A percentile compares a stretch with the other conserved stretches of the same genome.
Conservation (phyloP, 176 grass and related monocot species). For the Bromus sterilis region DNA sequence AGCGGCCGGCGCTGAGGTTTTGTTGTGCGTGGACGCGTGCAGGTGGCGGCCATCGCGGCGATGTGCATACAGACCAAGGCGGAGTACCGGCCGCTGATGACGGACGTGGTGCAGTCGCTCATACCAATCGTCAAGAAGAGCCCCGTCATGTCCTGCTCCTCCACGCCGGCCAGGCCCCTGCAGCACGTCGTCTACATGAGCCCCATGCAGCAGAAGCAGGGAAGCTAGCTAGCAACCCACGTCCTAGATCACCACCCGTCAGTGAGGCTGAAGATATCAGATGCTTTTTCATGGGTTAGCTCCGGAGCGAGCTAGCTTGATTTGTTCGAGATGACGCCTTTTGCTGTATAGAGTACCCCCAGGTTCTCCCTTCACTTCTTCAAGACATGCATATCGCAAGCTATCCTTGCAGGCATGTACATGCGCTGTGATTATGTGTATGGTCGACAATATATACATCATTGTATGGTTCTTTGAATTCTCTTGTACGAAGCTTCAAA, state of each 20-base stretch:
- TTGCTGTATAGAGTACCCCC: not conserved
- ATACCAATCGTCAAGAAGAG: conserved; percentile 81
- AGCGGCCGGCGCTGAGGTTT: not conserved
- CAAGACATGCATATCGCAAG: no score
- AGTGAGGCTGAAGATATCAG: not conserved
- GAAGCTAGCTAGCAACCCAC: not conserved
- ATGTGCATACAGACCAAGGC: conserved; percentile 88
- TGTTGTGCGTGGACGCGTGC: not conserved
- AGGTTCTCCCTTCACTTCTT: no score
- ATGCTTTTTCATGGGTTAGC: not conserved
- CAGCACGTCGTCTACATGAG: conserved; percentile 31
- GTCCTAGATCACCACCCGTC: not conserved
- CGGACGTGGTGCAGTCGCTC: conserved; percentile 92
- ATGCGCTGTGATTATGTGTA: no score
- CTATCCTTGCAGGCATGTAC: no score
- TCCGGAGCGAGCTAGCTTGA: no score
- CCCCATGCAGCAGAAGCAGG: no score
- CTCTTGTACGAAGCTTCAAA: no score
- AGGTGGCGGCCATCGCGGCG: conserved; percentile 95
- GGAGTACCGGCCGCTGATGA: conserved; percentile 98
- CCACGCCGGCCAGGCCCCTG: conserved; percentile 37
- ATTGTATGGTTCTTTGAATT: no score
- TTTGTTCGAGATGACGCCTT: not conserved
- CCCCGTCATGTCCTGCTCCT: conserved; percentile 29
- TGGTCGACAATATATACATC: no score